Evolutionary conservation across 2,329 filamentous ascomycete species (phyloP).

Genomic region (Penicillium janthinellum): DNA sequence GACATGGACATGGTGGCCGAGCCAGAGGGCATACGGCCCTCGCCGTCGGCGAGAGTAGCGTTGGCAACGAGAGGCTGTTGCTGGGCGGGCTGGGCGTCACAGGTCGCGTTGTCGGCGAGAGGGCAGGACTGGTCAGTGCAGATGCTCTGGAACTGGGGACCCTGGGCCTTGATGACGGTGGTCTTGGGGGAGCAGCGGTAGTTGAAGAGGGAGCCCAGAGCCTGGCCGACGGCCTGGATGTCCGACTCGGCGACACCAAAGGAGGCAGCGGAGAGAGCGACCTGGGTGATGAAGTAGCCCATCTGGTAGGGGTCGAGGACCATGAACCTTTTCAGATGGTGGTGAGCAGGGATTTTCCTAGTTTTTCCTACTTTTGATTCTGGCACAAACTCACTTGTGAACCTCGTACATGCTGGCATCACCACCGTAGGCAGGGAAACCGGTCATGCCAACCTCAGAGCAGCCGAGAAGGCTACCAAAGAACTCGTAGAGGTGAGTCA

Average conservation of each 20-base stretch:
- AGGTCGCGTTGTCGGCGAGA: conserved; percentile 49
- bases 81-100: conserved; percentile 31
- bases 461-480: conserved; percentile 63
- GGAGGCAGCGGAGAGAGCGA: conserved; percentile 58
- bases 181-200: conserved; percentile 53
- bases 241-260: conserved; percentile 62
- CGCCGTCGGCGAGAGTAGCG: conserved; percentile 14
- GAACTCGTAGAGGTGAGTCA: conserved; percentile 65
- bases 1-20: not conserved
- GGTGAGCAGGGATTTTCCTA: not conserved
- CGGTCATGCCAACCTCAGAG: conserved; percentile 52
- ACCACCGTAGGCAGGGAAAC: conserved; percentile 53
- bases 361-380: not conserved
- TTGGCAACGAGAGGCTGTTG: conserved; percentile 23
- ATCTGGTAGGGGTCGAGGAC: conserved; percentile 54
- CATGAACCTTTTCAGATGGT: conserved; percentile 52
- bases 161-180: conserved; percentile 50
- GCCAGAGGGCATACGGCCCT: conserved; percentile 10
- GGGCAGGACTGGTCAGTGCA: conserved; percentile 58
- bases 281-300: conserved; percentile 62
- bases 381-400: conserved; percentile 27
- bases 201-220: conserved; percentile 56
- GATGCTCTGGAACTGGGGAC: conserved; percentile 56
- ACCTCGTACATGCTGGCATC: conserved; percentile 30
- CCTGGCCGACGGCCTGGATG: conserved; percentile 51